These are phyloP conservation scores for Catenaria anguillulae DNA, from an alignment of 371 early-diverging fungal species.

Conservation along the genomic window DNA sequence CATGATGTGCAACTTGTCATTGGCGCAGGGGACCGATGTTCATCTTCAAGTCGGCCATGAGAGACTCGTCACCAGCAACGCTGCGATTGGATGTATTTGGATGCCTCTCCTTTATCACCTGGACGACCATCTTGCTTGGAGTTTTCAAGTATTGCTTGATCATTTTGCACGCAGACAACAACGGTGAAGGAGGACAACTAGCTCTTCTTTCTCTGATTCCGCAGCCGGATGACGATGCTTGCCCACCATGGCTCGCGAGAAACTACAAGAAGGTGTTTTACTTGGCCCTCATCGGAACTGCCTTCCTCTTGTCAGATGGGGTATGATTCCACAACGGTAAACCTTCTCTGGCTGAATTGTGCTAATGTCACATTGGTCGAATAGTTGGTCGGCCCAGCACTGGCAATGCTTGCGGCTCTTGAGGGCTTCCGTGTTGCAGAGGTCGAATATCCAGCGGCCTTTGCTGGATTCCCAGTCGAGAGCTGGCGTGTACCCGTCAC, in stretches of 20 bases:
- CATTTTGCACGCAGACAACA: constrained; percentile 7
- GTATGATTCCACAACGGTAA: neutral
- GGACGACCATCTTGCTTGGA: constrained; percentile 2
- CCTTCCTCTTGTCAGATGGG: constrained; percentile 2
- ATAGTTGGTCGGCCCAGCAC: neutral
- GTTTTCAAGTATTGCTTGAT: constrained; percentile 3
- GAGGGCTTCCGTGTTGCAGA: neutral
- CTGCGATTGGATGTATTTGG: neutral
- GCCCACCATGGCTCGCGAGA: neutral
- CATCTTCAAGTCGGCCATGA: neutral
- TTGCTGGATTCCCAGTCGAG: neutral
- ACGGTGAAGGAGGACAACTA: constrained; percentile 5
- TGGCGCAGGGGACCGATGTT: constrained; percentile 5
- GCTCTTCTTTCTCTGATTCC: constrained; percentile 2
- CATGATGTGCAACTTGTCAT: too few relatives aligned
- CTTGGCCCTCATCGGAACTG: neutral
- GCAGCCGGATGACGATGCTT: neutral
- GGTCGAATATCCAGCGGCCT: neutral
- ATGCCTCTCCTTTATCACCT: neutral
- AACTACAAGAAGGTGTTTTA: neutral
- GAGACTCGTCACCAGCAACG: neutral
- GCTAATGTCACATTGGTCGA: neutral
- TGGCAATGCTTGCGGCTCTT: neutral
- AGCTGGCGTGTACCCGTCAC: neutral
- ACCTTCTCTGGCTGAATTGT: too few relatives aligned